Percentiles rank a stretch among this genome's conserved stretches.
These are phyloP conservation scores for Ustilago tritici DNA, from an alignment of 1,284 basidiomycete genomes.

Conservation along the genomic window DNA sequence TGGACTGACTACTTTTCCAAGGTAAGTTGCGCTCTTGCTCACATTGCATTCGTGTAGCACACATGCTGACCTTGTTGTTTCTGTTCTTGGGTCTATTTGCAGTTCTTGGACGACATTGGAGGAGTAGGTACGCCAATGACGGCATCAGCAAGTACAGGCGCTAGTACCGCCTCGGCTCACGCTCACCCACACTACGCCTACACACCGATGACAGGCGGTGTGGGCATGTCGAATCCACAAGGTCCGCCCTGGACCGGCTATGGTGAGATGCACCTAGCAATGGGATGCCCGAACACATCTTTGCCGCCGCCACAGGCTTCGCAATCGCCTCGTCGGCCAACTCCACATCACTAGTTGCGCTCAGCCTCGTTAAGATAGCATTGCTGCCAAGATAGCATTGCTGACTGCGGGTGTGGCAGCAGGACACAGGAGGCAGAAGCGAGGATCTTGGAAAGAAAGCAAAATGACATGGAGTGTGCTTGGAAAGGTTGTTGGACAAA, in stretches of 20 bases:
- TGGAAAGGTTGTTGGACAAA: not conserved
- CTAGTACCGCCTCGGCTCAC: not conserved
- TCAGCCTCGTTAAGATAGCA: not conserved
- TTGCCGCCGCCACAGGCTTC: slow-evolving; percentile 2
- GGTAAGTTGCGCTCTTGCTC: slow-evolving; percentile 2
- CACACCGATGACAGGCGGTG: slow-evolving; percentile 9
- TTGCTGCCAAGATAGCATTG: not conserved
- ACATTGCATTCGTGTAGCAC: not conserved
- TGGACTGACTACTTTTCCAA: slow-evolving; percentile 56
- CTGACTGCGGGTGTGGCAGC: too few species aligned
- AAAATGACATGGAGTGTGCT: slow-evolving; percentile 27
- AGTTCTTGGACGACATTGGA: slow-evolving; percentile 46
- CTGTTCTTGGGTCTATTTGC: not conserved
- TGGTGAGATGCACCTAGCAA: slow-evolving; percentile 33
- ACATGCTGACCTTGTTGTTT: not conserved
- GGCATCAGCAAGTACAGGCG: slow-evolving; percentile 6
- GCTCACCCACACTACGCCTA: slow-evolving; percentile 8
- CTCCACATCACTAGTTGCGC: not conserved
- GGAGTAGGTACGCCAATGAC: slow-evolving; percentile 23
- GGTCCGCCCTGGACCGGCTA: slow-evolving; percentile 2
- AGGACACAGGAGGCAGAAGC: not conserved
- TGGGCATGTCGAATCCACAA: slow-evolving; percentile 7
- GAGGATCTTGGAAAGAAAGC: slow-evolving; percentile 3
- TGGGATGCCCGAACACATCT: slow-evolving; percentile 26
- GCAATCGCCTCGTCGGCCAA: slow-evolving; percentile 27